A percentile compares a stretch with the other conserved stretches of the same genome.
Conservation (phyloP, 495 filamentous ascomycete genomes). For the Penicillium dipodomyicola region DNA sequence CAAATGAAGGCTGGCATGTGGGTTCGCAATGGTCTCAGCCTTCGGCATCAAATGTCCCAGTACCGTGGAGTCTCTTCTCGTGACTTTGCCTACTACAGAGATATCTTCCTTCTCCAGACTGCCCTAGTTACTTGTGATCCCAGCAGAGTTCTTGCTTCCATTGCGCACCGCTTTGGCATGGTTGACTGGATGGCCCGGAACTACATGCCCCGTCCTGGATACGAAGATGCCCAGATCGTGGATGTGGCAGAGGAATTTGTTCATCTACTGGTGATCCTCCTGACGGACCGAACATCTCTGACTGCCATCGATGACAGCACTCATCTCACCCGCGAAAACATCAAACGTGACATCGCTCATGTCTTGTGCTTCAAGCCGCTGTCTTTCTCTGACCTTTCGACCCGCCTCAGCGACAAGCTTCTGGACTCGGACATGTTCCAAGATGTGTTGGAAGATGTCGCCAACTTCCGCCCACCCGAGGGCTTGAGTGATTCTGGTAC, state of each 20-base stretch:
- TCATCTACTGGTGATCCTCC: slow-evolving; percentile 83
- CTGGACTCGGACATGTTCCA: slow-evolving; percentile 73
- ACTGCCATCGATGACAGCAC: slow-evolving; percentile 66
- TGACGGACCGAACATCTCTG: slow-evolving; percentile 84
- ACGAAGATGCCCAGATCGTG: slow-evolving; percentile 80
- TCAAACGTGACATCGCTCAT: slow-evolving; percentile 87
- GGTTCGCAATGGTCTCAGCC: slow-evolving; percentile 94
- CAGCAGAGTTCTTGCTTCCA: slow-evolving; percentile 78
- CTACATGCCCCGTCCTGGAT: slow-evolving; percentile 65
- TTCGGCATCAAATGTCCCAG: slow-evolving; percentile 89
- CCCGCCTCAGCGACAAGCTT: slow-evolving; percentile 58
- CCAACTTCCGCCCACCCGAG: slow-evolving; percentile 83
- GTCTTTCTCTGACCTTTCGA: slow-evolving; percentile 84
- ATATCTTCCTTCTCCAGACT: slow-evolving; percentile 91
- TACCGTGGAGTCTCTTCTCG: slow-evolving; percentile 84
- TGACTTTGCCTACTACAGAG: slow-evolving; percentile 88
- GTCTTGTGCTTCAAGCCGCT: slow-evolving; percentile 94
- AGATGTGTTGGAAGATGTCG: slow-evolving; percentile 86
- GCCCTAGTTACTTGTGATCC: slow-evolving; percentile 85
- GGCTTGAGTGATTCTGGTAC: slow-evolving; percentile 88
- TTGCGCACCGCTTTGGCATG: slow-evolving; percentile 88
- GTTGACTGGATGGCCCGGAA: slow-evolving; percentile 83
- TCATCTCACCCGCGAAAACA: slow-evolving; percentile 62
- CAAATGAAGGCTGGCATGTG: slow-evolving; percentile 99
- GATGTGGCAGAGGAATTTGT: slow-evolving; percentile 96